Evolutionary conservation across 768 basidiomycete genomes (phyloP), one percentile per base, ranked within the genome.

Genomic region (Lactifluus subvellereus): DNA sequence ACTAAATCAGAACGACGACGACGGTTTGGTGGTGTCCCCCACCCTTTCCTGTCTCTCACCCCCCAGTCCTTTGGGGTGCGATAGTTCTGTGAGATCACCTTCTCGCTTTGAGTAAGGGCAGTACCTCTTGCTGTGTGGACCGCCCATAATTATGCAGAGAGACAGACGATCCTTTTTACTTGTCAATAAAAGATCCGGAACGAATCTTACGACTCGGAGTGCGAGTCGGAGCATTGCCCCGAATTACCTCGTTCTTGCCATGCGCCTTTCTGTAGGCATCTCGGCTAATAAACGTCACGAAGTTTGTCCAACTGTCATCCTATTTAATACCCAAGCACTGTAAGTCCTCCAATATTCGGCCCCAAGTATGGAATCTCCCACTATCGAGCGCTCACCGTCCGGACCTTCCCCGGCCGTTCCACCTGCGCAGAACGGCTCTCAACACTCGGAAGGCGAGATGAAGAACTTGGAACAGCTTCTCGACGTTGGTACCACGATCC

Each of bases 71-170:
- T 68, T 68, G 64, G 72, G 74, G 51, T 43, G 62, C 79, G 64
- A 69, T 69, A 76, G 72, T 81, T 85, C 84, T 89, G 87, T 82
- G 66, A 91, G 81, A 89, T 60, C 40, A 71, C 82, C 59, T 52
- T 64, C 66, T 74, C 76, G 42, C 57, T 57, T 68, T 68, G 63
- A 69, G 66, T 69, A n/a, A 53, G 66, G 60, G 58, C 40, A 30
- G 63, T 57, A 51, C 61, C 13, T 55, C 47, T 63, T 6, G 16
- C 9, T 71, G 63, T 66, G 76, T 84, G 84, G 82, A 82, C 77
- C 76, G 77, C 79, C 79, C 83, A 88, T 87, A 92, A 91, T 92
- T 91, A 77, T 83, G 87, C 74, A 76, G 83, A 87, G 87, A 79
- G 77, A 88, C 79, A 89, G 22, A 3, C 45, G 7, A 22, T 43